Percentiles rank a stretch among this genome's conserved stretches.
These are phyloP conservation scores for Zostera marina DNA, from an alignment of 116 monocot species.

Conservation along the genomic window DNA sequence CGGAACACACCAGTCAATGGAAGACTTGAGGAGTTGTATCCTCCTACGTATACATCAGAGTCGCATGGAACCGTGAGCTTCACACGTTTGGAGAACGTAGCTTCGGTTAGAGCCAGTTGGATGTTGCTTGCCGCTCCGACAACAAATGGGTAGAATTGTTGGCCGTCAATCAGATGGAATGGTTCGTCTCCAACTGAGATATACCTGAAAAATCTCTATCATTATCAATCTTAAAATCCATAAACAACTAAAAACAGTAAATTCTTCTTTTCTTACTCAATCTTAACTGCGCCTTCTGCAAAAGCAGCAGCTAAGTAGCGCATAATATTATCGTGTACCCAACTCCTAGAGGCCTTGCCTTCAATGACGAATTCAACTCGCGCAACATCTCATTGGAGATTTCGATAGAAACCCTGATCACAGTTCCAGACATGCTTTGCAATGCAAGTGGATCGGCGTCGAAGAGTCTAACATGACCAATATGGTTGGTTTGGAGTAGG, in stretches of 20 bases:
- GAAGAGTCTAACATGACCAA: constrained; percentile 50
- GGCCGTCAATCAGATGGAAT: constrained; percentile 50
- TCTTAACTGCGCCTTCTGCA: constrained; percentile 25
- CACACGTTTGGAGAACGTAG: constrained; percentile 38
- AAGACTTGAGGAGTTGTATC: constrained; percentile 25
- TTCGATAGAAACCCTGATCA: constrained; percentile 47
- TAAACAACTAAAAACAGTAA: not conserved
- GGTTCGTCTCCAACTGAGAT: constrained; percentile 84
- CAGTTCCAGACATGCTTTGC: constrained; percentile 42
- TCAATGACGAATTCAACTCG: constrained; percentile 42
- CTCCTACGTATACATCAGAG: constrained; percentile 38
- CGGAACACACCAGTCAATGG: constrained; percentile 72
- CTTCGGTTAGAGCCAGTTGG: constrained; percentile 33
- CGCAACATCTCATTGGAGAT: constrained; percentile 67
- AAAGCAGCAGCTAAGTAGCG: constrained; percentile 28
- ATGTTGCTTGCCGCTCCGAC: constrained; percentile 63
- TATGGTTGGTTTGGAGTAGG: constrained; percentile 57
- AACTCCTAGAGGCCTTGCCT: constrained; percentile 60
- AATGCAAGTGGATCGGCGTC: constrained; percentile 55
- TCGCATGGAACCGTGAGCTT: constrained; percentile 74
- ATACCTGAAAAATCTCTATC: constrained; percentile 28
- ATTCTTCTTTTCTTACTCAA: constrained; percentile 29
- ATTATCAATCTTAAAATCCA: not conserved
- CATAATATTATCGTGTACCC: constrained; percentile 91
- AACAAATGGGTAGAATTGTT: constrained; percentile 45